Percentiles rank a stretch among this genome's conserved stretches.
phyloP scores from a whole-genome alignment of 768 basidiomycete genomes.

The Imleria badia region DNA sequence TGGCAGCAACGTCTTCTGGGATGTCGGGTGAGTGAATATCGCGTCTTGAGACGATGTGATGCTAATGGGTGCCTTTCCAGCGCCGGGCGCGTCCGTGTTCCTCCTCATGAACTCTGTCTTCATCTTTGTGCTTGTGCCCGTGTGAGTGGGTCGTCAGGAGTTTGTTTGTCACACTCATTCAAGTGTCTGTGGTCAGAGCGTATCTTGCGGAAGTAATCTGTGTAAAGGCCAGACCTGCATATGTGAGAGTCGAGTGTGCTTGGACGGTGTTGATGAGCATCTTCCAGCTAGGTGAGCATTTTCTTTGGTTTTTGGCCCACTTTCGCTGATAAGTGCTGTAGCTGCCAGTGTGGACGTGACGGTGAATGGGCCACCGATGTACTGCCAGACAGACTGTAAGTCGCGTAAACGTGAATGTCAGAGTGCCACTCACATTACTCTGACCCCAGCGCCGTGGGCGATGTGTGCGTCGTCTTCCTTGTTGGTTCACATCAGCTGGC shows the following conservation, averaged over 20 bases:
- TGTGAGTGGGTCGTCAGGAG: conserved; percentile 25
- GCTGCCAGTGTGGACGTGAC: conserved; percentile 51
- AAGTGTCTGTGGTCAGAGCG: conserved; percentile 18
- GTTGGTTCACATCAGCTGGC: conserved; percentile 49
- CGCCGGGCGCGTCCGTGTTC: conserved; percentile 47
- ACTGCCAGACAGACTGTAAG: conserved; percentile 39
- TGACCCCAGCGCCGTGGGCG: conserved; percentile 36
- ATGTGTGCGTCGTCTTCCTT: conserved; percentile 49
- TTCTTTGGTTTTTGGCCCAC: neutral
- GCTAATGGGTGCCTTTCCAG: conserved; percentile 28
- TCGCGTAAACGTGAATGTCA: neutral
- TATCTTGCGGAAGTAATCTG: conserved; percentile 37
- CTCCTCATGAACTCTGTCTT: conserved; percentile 48
- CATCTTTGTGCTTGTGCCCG: conserved; percentile 28
- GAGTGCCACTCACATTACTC: conserved; percentile 5
- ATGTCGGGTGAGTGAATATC: conserved; percentile 35
- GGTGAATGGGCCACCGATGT: conserved; percentile 39
- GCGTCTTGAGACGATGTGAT: neutral
- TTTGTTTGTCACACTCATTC: neutral
- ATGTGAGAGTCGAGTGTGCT: conserved; percentile 50
- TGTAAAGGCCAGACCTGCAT: conserved; percentile 38
- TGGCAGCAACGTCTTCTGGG: conserved; percentile 35
- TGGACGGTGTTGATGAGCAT: conserved; percentile 53
- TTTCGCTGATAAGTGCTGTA: conserved; percentile 19
- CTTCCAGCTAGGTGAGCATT: conserved; percentile 50